A percentile compares a stretch with the other conserved stretches of the same genome.
These are phyloP conservation scores for Aspergillus piperis DNA, from an alignment of 2,329 filamentous ascomycete species.

Conservation along the genomic window DNA sequence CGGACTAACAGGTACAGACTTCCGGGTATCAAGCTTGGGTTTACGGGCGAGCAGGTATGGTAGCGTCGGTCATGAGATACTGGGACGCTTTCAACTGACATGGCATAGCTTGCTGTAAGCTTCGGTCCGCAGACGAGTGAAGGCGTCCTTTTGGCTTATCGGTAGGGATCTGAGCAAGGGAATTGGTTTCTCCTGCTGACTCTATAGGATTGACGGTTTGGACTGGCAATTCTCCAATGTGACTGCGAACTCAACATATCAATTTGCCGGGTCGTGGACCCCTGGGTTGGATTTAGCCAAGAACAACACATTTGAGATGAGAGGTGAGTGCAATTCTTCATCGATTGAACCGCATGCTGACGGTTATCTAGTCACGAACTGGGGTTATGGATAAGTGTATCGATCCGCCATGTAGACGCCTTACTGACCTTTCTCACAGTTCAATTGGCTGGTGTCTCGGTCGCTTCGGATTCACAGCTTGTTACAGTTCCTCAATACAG, in stretches of 20 bases:
- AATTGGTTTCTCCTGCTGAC: background rate
- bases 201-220: conserved; percentile 53
- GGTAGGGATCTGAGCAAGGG: conserved; percentile 18
- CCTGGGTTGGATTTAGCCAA: conserved; percentile 47
- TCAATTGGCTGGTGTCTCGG: conserved; percentile 57
- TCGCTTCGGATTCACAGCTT: conserved; percentile 48
- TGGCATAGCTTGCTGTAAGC: conserved; percentile 49
- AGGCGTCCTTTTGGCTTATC: conserved; percentile 57
- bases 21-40: conserved; percentile 58
- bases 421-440: conserved; percentile 40
- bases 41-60: conserved; percentile 51
- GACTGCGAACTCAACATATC: conserved; percentile 57
- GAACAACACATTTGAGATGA: conserved; percentile 57
- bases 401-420: background rate
- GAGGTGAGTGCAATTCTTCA: conserved; percentile 30
- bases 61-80: background rate
- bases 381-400: conserved; percentile 54
- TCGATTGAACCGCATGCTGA: background rate
- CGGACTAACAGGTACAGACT: conserved; percentile 33
- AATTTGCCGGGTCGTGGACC: conserved; percentile 55
- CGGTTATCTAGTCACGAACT: conserved; percentile 55
- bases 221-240: conserved; percentile 65
- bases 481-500: conserved; percentile 43
- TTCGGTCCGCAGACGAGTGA: conserved; percentile 56
- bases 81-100: background rate